phyloP scores from a whole-genome alignment of 2,329 filamentous ascomycete genomes.

The Falciphora oryzae region DNA sequence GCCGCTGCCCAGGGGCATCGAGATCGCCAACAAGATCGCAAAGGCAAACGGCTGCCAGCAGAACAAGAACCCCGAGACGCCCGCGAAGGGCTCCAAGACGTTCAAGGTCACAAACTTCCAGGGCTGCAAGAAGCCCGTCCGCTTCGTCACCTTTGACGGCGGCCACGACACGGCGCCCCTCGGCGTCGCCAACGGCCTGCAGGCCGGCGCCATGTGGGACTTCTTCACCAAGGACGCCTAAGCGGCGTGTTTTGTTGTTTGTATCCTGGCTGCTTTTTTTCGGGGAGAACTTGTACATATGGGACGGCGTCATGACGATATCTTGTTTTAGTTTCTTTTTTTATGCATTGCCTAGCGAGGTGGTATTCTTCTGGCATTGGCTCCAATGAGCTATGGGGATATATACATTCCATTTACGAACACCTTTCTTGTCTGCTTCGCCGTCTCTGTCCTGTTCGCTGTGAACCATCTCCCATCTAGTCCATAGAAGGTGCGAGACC shows the following conservation, averaged over 20 bases:
- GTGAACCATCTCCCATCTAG: too few species aligned
- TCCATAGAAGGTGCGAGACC: too few species aligned
- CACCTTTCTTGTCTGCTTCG: neutral
- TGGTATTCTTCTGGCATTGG: neutral
- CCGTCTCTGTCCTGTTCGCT: neutral
- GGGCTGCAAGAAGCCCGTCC: neutral
- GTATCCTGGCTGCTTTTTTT: neutral
- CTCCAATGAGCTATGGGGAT: neutral
- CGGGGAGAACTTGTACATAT: neutral
- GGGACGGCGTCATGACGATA: neutral
- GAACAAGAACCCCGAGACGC: neutral
- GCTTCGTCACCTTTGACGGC: neutral
- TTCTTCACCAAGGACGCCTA: conserved; percentile 5
- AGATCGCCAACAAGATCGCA: conserved; percentile 31
- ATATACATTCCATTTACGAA: neutral
- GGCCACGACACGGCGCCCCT: conserved; percentile 6
- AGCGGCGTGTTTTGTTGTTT: neutral
- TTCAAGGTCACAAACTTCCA: neutral
- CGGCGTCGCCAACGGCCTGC: neutral
- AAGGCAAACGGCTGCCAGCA: neutral
- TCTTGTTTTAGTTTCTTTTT: neutral
- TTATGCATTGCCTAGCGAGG: neutral
- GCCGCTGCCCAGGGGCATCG: conserved; percentile 24
- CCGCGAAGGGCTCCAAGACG: neutral
- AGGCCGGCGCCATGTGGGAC: conserved; percentile 2